These are phyloP conservation scores for Plenodomus lindquistii DNA, from an alignment of 2,329 filamentous ascomycete genomes.

Conservation along the genomic window DNA sequence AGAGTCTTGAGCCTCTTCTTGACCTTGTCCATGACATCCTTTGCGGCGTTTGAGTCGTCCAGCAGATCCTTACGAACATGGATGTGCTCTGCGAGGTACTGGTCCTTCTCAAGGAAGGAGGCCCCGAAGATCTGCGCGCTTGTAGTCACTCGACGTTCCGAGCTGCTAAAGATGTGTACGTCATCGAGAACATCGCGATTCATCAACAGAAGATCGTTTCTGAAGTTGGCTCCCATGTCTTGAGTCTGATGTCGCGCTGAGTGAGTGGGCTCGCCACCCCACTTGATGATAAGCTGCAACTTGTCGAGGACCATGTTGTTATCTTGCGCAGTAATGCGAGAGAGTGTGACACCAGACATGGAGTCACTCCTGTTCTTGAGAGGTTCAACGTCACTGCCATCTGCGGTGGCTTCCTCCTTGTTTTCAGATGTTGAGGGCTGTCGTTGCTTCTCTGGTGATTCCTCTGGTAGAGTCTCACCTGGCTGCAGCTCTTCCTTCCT, in stretches of 20 bases:
- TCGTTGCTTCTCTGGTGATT: conserved; percentile 31
- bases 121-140: conserved; percentile 96
- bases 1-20: conserved; percentile 98
- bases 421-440: conserved; percentile 21
- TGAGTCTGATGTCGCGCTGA: conserved; percentile 95
- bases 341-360: conserved; percentile 86
- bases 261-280: conserved; percentile 97
- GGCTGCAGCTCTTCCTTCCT: conserved; percentile 63
- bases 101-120: conserved; percentile 84
- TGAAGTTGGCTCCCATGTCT: conserved; percentile 92
- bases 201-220: conserved; percentile 89
- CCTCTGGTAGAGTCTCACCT: conserved; percentile 34
- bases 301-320: conserved; percentile 94
- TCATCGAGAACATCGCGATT: conserved; percentile 91
- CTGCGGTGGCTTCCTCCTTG: conserved; percentile 25
- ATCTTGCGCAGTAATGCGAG: conserved; percentile 89
- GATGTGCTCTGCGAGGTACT: conserved; percentile 83
- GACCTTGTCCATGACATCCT: conserved; percentile 99
- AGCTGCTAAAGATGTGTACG: conserved; percentile 93
- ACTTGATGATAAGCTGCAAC: conserved; percentile 96
- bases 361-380: conserved; percentile 67
- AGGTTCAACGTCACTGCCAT: conserved; percentile 18
- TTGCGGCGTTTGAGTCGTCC: conserved; percentile 96
- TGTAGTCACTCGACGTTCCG: conserved; percentile 89
- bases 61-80: conserved; percentile 90